phyloP scores from a whole-genome alignment of 1,139 yeast species.

The Sugiyamaella japonica region DNA sequence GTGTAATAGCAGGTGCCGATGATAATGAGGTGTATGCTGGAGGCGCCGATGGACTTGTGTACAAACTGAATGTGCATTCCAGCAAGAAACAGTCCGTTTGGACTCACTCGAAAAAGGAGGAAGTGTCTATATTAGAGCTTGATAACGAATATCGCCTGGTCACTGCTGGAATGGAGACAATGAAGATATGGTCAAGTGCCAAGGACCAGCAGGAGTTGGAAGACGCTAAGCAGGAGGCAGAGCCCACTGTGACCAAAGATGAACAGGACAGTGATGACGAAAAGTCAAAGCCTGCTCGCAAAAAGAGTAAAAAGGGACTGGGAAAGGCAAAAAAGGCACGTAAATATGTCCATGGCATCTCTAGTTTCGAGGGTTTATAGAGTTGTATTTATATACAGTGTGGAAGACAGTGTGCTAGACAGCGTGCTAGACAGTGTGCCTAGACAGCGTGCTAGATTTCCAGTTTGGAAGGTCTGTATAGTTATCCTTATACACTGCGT shows the following conservation, averaged over 20 bases:
- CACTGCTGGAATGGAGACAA: conserved; percentile 77
- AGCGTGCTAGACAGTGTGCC: too few relatives aligned
- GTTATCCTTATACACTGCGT: too few relatives aligned
- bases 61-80: conserved; percentile 61
- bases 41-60: conserved; percentile 75
- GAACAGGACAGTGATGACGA: conserved; percentile 22
- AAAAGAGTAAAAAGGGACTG: conserved; percentile 27
- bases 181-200: conserved; percentile 66
- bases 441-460: too few relatives aligned
- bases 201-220: conserved; percentile 25
- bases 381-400: not conserved
- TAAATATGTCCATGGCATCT: conserved; percentile 63
- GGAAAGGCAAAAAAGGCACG: conserved; percentile 35
- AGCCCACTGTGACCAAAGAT: conserved; percentile 29
- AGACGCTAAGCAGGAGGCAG: conserved; percentile 30
- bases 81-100: conserved; percentile 54
- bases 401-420: too few relatives aligned
- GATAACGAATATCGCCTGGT: conserved; percentile 77
- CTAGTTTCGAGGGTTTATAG: conserved; percentile 29
- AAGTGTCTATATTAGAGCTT: conserved; percentile 71
- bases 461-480: too few relatives aligned
- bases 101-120: conserved; percentile 61
- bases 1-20: conserved; percentile 72
- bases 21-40: conserved; percentile 81
- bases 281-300: conserved; percentile 17